phyloP scores from a whole-genome alignment of 2,329 filamentous ascomycete genomes.

The Fusarium anthophilum region DNA sequence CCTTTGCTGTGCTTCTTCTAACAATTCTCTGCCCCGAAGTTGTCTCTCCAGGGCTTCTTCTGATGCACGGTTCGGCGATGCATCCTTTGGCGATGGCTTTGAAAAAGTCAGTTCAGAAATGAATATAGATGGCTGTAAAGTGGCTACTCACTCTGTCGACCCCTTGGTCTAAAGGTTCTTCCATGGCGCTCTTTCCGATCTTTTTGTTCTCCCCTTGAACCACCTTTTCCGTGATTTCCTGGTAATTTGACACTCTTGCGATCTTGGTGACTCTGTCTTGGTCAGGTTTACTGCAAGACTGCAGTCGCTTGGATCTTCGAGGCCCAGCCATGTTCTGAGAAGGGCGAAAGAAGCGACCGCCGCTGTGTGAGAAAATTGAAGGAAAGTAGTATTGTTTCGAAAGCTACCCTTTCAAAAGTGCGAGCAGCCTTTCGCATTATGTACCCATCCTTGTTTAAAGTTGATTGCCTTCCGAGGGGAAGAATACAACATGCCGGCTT shows the following conservation, averaged over 20 bases:
- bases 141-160: not conserved
- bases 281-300: not conserved
- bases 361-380: no score
- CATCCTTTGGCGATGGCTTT: not conserved
- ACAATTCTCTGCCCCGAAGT: fast-evolving
- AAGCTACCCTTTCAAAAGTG: not conserved
- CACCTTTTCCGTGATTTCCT: not conserved
- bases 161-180: no score
- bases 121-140: not conserved
- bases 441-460: not conserved
- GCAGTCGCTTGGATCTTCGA: not conserved
- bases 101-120: not conserved
- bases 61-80: not conserved
- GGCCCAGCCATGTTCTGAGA: not conserved
- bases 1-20: not conserved
- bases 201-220: not conserved
- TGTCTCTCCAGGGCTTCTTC: not conserved
- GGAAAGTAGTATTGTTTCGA: not conserved
- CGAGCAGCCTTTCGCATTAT: not conserved
- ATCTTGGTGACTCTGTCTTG: not conserved
- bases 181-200: not conserved
- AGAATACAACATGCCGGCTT: not conserved
- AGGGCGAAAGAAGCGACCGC: not conserved
- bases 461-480: not conserved
- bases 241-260: not conserved